These are phyloP conservation scores for Phanerochaete sordida DNA, from an alignment of 768 basidiomycete genomes.

Conservation along the genomic window DNA sequence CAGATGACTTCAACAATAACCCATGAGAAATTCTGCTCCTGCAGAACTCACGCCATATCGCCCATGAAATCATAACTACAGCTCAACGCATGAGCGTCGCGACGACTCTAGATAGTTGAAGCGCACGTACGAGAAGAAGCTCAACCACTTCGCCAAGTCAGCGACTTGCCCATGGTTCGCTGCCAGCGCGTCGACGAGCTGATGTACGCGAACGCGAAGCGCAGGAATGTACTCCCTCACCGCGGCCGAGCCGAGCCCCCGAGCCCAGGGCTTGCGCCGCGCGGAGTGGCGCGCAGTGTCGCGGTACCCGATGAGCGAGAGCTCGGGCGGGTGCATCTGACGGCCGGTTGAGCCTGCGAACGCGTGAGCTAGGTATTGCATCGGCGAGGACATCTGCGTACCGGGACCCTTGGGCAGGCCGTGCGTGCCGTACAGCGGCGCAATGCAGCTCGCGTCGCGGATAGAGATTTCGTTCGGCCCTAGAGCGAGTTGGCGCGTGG, in stretches of 20 bases:
- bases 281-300: constrained; percentile 37
- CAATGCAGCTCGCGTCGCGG: not conserved
- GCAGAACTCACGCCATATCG: constrained; percentile 38
- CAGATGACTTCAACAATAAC: not conserved
- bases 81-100: not conserved
- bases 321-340: not conserved
- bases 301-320: constrained; percentile 27
- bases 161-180: constrained; percentile 16
- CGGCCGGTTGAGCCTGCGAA: constrained; percentile 10
- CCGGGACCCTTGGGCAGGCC: constrained; percentile 19
- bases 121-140: constrained; percentile 34
- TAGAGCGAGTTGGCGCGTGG: too few species aligned
- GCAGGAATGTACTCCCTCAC: constrained; percentile 40
- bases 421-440: constrained; percentile 9
- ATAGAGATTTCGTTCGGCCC: not conserved
- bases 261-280: constrained; percentile 39
- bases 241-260: constrained; percentile 36
- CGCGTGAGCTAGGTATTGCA: not conserved
- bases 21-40: too few species aligned
- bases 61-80: constrained; percentile 36
- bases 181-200: not conserved
- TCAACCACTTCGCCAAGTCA: constrained; percentile 31
- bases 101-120: not conserved
- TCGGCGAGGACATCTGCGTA: not conserved
- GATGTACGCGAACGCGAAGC: constrained; percentile 27